Evolutionary conservation across 306 rosid species (phyloP).

Genomic region (Luffa aegyptiaca): DNA sequence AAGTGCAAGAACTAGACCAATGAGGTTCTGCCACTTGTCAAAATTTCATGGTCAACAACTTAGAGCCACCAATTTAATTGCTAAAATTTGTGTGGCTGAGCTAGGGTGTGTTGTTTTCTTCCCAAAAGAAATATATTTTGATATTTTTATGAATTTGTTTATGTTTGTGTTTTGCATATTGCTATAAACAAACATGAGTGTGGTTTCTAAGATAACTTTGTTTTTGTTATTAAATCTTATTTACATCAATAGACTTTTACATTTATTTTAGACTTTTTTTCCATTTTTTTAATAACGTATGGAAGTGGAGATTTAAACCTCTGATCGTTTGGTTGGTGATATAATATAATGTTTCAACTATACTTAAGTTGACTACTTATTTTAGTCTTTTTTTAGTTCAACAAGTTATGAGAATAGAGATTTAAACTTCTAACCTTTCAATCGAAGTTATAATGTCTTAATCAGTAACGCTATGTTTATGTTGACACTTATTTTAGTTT

Average conservation of each 20-base stretch:
- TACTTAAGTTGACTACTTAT: no score
- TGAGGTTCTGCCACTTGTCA: conserved; percentile 10
- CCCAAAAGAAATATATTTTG: neutral
- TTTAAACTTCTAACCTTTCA: no score
- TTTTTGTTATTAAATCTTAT: neutral
- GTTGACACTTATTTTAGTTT: no score
- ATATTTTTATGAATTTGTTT: neutral
- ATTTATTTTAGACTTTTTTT: no score
- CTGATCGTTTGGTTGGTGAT: no score
- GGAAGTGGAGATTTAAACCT: no score
- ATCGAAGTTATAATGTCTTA: no score
- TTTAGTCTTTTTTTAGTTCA: no score
- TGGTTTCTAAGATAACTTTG: neutral
- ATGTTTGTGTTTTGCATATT: neutral
- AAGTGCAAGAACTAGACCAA: conserved; percentile 9
- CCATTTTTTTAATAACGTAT: no score
- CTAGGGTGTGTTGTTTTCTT: neutral
- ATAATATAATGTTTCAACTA: no score
- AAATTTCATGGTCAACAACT: neutral
- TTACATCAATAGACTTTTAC: neutral
- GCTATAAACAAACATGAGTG: neutral
- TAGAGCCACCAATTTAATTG: conserved; percentile 6
- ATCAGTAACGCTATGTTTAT: no score
- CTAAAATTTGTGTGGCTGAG: neutral
- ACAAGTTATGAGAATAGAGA: no score